Conservation (phyloP, 2,329 filamentous ascomycete genomes). For the Macrophomina phaseolina region DNA sequence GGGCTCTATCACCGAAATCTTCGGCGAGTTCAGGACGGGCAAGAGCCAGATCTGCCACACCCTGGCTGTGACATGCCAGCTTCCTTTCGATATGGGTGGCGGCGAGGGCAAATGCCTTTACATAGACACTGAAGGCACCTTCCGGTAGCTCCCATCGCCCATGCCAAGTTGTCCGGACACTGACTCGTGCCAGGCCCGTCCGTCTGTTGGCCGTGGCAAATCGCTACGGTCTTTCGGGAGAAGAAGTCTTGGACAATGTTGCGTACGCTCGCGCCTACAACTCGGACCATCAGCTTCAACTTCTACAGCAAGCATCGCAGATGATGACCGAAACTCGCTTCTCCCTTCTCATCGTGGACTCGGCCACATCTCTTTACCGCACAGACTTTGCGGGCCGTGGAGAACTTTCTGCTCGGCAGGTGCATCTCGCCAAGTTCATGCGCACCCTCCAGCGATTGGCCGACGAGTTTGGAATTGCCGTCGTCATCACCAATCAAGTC, state of each 20-base stretch:
- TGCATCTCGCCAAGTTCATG: slow-evolving; percentile 88
- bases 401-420: slow-evolving; percentile 92
- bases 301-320: slow-evolving; percentile 90
- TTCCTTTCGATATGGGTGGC: slow-evolving; percentile 98
- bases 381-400: slow-evolving; percentile 98
- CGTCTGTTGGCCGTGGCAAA: slow-evolving; percentile 90
- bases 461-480: slow-evolving; percentile 89
- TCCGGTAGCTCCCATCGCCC: slow-evolving; percentile 53
- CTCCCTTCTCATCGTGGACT: slow-evolving; percentile 93
- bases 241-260: slow-evolving; percentile 97
- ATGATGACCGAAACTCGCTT: slow-evolving; percentile 99
- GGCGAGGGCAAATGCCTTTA: slow-evolving; percentile 98
- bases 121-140: slow-evolving; percentile 98
- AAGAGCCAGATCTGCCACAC: slow-evolving; percentile 99
- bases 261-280: slow-evolving; percentile 98
- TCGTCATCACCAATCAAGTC: slow-evolving; percentile 98
- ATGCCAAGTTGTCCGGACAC: background rate
- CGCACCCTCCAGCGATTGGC: slow-evolving; percentile 78
- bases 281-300: slow-evolving; percentile 93
- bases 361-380: slow-evolving; percentile 91
- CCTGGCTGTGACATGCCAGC: slow-evolving; percentile 94
- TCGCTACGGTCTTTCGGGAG: slow-evolving; percentile 89
- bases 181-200: slow-evolving; percentile 66
- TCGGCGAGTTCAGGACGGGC: slow-evolving; percentile 96
- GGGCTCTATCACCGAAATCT: slow-evolving; percentile 96